Evolutionary conservation across 129 eudicot genomes (phyloP), one percentile per base, ranked within the genome.

Genomic region (Deinandra increscens): DNA sequence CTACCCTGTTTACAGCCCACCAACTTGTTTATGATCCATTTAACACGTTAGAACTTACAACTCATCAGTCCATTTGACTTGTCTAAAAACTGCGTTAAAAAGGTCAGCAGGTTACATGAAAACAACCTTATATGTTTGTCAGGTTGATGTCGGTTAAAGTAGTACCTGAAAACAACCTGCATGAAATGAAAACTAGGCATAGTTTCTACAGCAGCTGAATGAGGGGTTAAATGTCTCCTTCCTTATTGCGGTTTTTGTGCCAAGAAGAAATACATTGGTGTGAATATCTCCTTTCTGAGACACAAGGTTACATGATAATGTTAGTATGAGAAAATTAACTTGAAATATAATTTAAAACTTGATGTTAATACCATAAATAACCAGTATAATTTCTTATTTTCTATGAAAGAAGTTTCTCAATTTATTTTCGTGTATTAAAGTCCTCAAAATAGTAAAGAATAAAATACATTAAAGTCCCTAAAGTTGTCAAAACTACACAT

Each of bases 201-300:
- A 72, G 17, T 44, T 46, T 46, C 15, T 46, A 43, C 19, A 69
- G n/a, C 80, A 26, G 50, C 26, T 51, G 3, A 42, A 31, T 59
- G 60, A 26, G 38, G 39, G 59, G 34, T 36, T 60, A 46, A 48
- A 7, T 48, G 62, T 77, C 63, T 64, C 44, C 49, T 1, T 31
- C 29, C 31, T 42, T 60, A 66, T 60, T 42, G 71, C 2, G 96
- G 98, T 80, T 92, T 92, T 41, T 88, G 83, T 7, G 83, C 98
- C 88, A 92, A 39, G 79, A 92, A 89, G 88, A 92, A 92, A 64
- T 89, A 92, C 96, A 92, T 77, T n/a, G 98, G 88, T 23, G 98
- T 92, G 84, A 92, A 92, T 54, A 92, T 92, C 78, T 89, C 96
- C 84, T 87, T 89, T 96, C 98, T 92, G 88, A 20, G 64, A 2